phyloP scores from a whole-genome alignment of 2,329 filamentous ascomycete genomes.

The Chalara sp. region DNA sequence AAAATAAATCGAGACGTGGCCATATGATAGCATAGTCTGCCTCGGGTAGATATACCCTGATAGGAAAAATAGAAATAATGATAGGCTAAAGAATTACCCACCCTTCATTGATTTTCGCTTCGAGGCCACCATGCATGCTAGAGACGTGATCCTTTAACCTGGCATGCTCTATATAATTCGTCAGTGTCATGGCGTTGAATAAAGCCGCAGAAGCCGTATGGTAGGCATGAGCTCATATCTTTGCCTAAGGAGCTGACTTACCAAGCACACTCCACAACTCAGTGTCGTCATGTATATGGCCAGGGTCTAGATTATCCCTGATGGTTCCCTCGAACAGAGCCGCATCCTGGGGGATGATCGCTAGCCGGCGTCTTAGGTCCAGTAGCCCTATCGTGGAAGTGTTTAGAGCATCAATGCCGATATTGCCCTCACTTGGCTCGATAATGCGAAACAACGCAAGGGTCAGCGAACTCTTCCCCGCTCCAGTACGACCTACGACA shows the following conservation, averaged over 20 bases:
- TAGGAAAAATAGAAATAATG: not conserved
- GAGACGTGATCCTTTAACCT: slow-evolving; percentile 85
- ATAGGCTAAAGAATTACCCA: slow-evolving; percentile 39
- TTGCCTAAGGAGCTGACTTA: slow-evolving; percentile 38
- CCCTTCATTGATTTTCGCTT: slow-evolving; percentile 91
- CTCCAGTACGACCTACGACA: slow-evolving; percentile 91
- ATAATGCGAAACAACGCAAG: slow-evolving; percentile 93
- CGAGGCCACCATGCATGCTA: slow-evolving; percentile 81
- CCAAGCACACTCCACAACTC: slow-evolving; percentile 93
- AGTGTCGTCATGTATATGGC: slow-evolving; percentile 91
- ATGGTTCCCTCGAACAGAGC: slow-evolving; percentile 91
- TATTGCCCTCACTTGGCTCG: slow-evolving; percentile 73
- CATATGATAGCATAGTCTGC: not conserved
- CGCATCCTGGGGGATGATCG: slow-evolving; percentile 97
- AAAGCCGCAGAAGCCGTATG: too few species aligned
- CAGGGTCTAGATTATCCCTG: slow-evolving; percentile 91
- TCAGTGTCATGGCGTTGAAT: slow-evolving; percentile 27
- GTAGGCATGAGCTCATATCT: too few species aligned
- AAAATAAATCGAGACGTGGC: not conserved
- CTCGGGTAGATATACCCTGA: not conserved
- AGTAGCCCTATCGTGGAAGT: slow-evolving; percentile 85
- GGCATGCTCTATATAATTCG: slow-evolving; percentile 65
- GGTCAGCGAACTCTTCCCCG: slow-evolving; percentile 91
- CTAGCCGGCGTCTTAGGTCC: slow-evolving; percentile 80
- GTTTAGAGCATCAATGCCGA: slow-evolving; percentile 84